A percentile compares a stretch with the other conserved stretches of the same genome.
phyloP scores from a whole-genome alignment of 179 eudicot genomes.

The Pouteria campechiana region DNA sequence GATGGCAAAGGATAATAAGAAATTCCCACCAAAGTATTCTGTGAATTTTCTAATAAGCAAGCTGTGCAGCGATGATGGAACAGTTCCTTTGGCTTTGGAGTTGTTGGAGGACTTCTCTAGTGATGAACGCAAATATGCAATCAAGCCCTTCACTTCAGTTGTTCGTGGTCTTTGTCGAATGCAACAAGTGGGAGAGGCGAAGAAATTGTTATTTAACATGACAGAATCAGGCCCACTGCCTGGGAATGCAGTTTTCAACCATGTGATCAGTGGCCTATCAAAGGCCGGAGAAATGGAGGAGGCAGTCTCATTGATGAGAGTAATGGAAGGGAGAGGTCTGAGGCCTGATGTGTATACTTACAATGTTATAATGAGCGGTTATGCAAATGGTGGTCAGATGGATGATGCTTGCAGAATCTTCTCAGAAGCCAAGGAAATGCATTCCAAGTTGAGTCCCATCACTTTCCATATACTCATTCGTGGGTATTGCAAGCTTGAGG shows the following conservation, averaged over 20 bases:
- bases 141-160: conserved; percentile 48
- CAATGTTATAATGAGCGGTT: conserved; percentile 75
- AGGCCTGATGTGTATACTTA: conserved; percentile 84
- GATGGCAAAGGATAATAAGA: conserved; percentile 42
- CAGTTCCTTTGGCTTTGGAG: conserved; percentile 41
- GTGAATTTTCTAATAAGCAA: conserved; percentile 44
- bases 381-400: conserved; percentile 62
- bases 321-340: conserved; percentile 76
- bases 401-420: conserved; percentile 63
- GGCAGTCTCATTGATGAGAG: conserved; percentile 38
- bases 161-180: conserved; percentile 57
- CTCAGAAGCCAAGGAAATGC: conserved; percentile 59
- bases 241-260: conserved; percentile 64
- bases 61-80: conserved; percentile 23
- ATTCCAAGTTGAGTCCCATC: conserved; percentile 47
- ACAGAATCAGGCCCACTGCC: conserved; percentile 80
- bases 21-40: conserved; percentile 32
- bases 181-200: conserved; percentile 47
- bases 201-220: conserved; percentile 57
- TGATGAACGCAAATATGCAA: conserved; percentile 41
- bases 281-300: conserved; percentile 62
- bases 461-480: conserved; percentile 68
- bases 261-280: conserved; percentile 41
- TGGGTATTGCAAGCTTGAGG: conserved; percentile 77
- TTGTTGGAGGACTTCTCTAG: conserved; percentile 46